These are phyloP conservation scores for Candida methanosorbosa DNA, from an alignment of 805 yeast species.

Conservation along the genomic window DNA sequence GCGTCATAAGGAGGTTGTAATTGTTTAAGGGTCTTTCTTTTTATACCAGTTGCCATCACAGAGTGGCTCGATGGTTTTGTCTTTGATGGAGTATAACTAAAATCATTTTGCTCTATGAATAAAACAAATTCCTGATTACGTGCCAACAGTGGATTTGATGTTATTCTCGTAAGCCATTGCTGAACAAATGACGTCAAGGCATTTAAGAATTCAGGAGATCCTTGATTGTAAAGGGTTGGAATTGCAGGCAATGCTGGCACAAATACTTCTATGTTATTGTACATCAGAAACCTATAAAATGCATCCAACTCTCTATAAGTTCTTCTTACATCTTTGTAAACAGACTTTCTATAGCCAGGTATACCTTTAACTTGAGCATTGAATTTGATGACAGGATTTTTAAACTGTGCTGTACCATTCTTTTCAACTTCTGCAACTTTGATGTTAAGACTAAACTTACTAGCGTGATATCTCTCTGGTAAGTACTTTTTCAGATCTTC, in stretches of 20 bases:
- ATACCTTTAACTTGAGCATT: conserved; percentile 51
- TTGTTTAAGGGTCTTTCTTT: conserved; percentile 86
- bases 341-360: conserved; percentile 65
- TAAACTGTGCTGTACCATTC: conserved; percentile 46
- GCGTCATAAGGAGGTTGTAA: conserved; percentile 89
- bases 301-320: conserved; percentile 70
- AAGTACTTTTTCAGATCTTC: conserved; percentile 35
- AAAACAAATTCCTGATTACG: conserved; percentile 83
- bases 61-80: conserved; percentile 28
- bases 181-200: conserved; percentile 57
- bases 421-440: conserved; percentile 65
- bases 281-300: conserved; percentile 68
- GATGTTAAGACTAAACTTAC: conserved; percentile 34
- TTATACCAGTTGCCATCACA: conserved; percentile 72
- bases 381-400: conserved; percentile 73
- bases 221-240: conserved; percentile 70
- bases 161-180: conserved; percentile 75
- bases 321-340: conserved; percentile 68
- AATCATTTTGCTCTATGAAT: conserved; percentile 38
- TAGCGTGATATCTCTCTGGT: conserved; percentile 41
- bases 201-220: conserved; percentile 69
- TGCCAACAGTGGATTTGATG: conserved; percentile 67
- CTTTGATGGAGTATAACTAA: conserved; percentile 28
- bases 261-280: conserved; percentile 84
- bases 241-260: conserved; percentile 82